Evolutionary conservation across 345 rosid species (phyloP).

Genomic region (Hibiscus trionum): DNA sequence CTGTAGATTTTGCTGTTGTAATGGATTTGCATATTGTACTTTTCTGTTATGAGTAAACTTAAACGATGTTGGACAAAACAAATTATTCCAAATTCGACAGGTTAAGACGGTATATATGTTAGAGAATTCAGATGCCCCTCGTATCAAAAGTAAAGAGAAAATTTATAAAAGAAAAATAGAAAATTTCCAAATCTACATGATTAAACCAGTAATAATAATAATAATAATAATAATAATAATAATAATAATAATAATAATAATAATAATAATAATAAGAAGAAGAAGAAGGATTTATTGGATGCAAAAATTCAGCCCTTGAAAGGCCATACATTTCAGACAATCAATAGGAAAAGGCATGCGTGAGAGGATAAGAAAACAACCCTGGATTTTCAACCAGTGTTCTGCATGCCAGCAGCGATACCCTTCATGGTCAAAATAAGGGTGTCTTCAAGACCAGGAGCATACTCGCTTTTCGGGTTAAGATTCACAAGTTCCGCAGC

Average conservation of each 20-base stretch:
- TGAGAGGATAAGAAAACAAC: not conserved
- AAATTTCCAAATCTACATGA: not conserved
- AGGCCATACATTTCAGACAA: not conserved
- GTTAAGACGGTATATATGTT: no score
- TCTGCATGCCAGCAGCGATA: conserved; percentile 89
- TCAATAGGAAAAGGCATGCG: not conserved
- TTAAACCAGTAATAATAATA: not conserved
- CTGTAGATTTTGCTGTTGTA: no score
- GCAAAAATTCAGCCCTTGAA: not conserved
- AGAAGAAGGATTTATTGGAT: conserved; percentile 1
- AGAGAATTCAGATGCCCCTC: no score
- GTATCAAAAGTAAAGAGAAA: no score
- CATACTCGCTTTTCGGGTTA: conserved; percentile 82
- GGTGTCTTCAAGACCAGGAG: conserved; percentile 90
- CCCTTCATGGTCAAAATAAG: conserved; percentile 97
- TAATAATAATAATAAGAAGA: no score
- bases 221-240: not conserved
- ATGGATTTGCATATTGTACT: no score
- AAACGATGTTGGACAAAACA: no score
- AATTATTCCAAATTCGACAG: no score
- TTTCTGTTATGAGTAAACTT: no score
- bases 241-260: not conserved
- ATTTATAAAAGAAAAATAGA: no score
- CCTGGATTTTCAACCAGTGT: conserved; percentile 49
- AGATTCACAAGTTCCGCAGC: conserved; percentile 76